These are phyloP conservation scores for Carex kokanica DNA, from an alignment of 176 grass and related monocot species.

Conservation along the genomic window DNA sequence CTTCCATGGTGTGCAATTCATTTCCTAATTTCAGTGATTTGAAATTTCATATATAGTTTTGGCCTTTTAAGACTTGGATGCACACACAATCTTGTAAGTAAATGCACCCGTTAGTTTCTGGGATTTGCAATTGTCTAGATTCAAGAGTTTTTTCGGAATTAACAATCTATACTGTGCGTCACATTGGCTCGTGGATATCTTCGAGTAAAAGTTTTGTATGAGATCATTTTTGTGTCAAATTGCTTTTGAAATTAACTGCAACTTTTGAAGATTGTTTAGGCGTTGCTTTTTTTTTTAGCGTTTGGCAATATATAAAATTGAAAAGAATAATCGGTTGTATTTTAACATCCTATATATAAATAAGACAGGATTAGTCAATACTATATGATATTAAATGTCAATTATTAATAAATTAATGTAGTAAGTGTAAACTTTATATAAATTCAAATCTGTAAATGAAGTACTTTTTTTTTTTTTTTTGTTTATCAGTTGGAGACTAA, in stretches of 20 bases:
- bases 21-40: constrained; percentile 8
- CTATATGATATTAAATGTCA: too few relatives aligned
- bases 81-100: constrained; percentile 14
- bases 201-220: neutral
- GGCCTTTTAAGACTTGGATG: neutral
- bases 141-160: neutral
- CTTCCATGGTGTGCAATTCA: constrained; percentile 52
- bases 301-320: neutral
- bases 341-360: neutral
- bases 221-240: neutral
- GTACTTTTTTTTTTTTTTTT: too few relatives aligned
- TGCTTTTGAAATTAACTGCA: neutral
- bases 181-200: neutral
- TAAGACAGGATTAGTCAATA: neutral
- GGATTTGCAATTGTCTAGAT: neutral
- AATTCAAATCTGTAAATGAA: too few relatives aligned
- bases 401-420: too few relatives aligned
- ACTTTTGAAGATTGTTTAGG: neutral
- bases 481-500: too few relatives aligned
- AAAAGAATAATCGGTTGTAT: neutral
- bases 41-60: neutral
- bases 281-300: neutral
- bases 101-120: neutral
- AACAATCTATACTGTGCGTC: neutral
- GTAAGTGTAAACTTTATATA: too few relatives aligned